Evolutionary conservation across 495 filamentous ascomycete species (phyloP).

Genomic region (Pyrenopolyporus hunteri): DNA sequence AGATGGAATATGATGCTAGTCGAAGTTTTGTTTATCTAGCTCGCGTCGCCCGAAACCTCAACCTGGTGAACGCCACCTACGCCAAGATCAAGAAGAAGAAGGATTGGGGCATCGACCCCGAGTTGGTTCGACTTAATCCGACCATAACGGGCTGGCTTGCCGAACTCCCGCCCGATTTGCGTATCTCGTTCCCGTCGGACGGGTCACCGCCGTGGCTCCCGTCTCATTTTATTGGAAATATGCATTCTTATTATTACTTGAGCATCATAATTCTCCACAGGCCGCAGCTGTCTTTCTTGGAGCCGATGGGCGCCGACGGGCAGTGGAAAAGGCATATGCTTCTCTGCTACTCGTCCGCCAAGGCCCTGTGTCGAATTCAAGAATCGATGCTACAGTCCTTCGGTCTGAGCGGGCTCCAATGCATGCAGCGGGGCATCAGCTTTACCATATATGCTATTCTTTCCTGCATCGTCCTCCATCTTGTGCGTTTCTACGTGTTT

Average conservation of each 20-base stretch:
- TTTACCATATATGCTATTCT: conserved; percentile 93
- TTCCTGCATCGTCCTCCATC: conserved; percentile 92
- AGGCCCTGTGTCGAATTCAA: conserved; percentile 87
- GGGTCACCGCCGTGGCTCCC: conserved; percentile 84
- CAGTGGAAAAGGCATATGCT: conserved; percentile 89
- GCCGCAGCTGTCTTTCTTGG: conserved; percentile 80
- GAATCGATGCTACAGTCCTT: conserved; percentile 81
- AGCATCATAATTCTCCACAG: conserved; percentile 87
- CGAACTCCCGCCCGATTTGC: conserved; percentile 78
- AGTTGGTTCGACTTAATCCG: conserved; percentile 78
- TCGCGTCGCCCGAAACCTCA: conserved; percentile 76
- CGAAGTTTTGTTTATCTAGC: conserved; percentile 84
- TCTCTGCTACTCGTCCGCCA: conserved; percentile 85
- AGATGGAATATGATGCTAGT: conserved; percentile 76
- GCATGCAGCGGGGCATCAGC: conserved; percentile 94
- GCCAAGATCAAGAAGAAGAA: conserved; percentile 79
- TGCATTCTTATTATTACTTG: conserved; percentile 92
- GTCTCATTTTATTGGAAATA: conserved; percentile 88
- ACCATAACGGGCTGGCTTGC: conserved; percentile 75
- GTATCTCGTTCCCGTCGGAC: conserved; percentile 77
- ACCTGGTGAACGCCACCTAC: conserved; percentile 76
- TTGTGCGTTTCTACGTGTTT: conserved; percentile 65
- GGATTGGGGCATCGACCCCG: conserved; percentile 88
- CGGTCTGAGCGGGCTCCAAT: conserved; percentile 80
- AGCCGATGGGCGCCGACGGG: conserved; percentile 72